Evolutionary conservation across 2,329 filamentous ascomycete genomes (phyloP), one percentile per base, ranked within the genome.

Genomic region (Trichoderma gracile): DNA sequence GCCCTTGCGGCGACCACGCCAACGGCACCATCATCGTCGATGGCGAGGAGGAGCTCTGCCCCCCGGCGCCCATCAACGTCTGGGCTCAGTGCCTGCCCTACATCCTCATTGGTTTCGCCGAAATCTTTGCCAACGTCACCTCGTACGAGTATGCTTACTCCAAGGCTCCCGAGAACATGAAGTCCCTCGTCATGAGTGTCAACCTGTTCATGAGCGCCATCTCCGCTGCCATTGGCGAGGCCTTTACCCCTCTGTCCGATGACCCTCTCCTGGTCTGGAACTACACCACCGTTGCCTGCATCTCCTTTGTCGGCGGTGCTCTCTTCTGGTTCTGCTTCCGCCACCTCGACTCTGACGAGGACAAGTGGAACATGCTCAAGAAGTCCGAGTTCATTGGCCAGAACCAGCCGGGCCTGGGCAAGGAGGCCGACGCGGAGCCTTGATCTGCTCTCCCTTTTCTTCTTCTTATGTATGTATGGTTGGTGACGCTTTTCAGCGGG

Each of bases 81-180:
- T 86, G 84, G 83, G 80, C 80, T 2, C 83, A 85, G 74, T 80
- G 76, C 23, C 75, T 84, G 12, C 80, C 82, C 21, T 82, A 83
- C 71, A 77, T 83, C 67, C 70, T 85, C 27, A 80, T 82, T 27
- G 82, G 81, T 66, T 72, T 84, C 4, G 79, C 82, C 9, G 82
- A 85, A 75, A 82, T 84, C 61, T 80, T 84, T 69, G 79, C 82
- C 67, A 83, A 83, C 71, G 81, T 84, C 65, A 83, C 82, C 17
- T 87, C 86, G 1, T 85, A 90, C 68, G 90, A 92, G 73, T 92
- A 91, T 68, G 90, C 90, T 40, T 93, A 87, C 79, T 88, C 87
- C 74, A 91, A 92, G 77, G 89, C 89, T 0, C 90, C 90, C 27
- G 86, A 84, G 71, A 92, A 92, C 79, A 93, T 93, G 90, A 88